A percentile compares a stretch with the other conserved stretches of the same genome.
Conservation (phyloP, 169 alveolate species). For the Plasmodium billcollinsi region DNA sequence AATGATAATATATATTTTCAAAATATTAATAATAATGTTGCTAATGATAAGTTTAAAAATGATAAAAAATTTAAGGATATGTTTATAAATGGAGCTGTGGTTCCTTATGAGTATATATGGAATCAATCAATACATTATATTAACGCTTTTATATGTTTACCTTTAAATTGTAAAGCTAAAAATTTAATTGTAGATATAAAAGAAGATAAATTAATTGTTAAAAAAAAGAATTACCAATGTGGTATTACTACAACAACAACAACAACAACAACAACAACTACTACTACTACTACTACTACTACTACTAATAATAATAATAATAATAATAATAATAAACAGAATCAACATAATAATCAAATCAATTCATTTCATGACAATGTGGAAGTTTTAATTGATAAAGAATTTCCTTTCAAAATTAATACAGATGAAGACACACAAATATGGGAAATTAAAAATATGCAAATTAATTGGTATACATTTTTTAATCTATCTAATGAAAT, state of each 20-base stretch:
- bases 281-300: no score
- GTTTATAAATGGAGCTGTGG: slow-evolving; percentile 64
- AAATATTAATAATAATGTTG: not conserved
- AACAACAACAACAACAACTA: no score
- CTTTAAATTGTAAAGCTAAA: slow-evolving; percentile 63
- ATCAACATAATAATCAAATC: no score
- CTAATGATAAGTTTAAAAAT: slow-evolving; percentile 6
- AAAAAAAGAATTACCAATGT: not conserved
- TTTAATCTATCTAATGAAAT: slow-evolving; percentile 46
- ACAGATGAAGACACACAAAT: slow-evolving; percentile 74
- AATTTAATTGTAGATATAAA: slow-evolving; percentile 36
- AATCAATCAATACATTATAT: slow-evolving; percentile 55
- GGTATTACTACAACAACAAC: no score
- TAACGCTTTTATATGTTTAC: slow-evolving; percentile 35
- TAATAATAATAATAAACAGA: not conserved
- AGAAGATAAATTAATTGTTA: slow-evolving; percentile 65
- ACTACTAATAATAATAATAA: not conserved
- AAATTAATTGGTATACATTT: slow-evolving; percentile 57
- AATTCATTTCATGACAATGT: no score
- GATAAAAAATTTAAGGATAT: slow-evolving; percentile 24
- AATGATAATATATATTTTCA: not conserved
- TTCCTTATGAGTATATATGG: slow-evolving; percentile 69
- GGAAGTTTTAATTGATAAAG: slow-evolving; percentile 33
- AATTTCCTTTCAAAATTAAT: slow-evolving; percentile 44
- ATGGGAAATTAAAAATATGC: slow-evolving; percentile 71